These are phyloP conservation scores for Ecytonucleospora hepatopenaei DNA, from an alignment of 371 early-diverging fungal species.

Conservation along the genomic window DNA sequence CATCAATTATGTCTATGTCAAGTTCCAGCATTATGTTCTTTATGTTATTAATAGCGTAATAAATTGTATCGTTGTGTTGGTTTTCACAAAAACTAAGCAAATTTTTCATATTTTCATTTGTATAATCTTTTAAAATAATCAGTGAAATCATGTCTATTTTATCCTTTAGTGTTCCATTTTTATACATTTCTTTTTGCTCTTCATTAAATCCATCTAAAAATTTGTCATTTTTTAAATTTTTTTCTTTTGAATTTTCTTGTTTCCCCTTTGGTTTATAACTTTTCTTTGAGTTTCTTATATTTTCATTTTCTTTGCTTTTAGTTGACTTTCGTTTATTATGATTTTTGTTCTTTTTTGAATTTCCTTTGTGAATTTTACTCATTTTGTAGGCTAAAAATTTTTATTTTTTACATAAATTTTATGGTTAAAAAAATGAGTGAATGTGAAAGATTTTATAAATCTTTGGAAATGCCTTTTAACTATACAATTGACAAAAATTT, in stretches of 20 bases:
- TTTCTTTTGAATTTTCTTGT: not conserved
- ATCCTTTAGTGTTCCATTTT: conserved; percentile 41
- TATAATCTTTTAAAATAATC: conserved; percentile 18
- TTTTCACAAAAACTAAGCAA: conserved; percentile 33
- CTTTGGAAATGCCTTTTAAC: conserved; percentile 4
- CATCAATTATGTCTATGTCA: conserved; percentile 1
- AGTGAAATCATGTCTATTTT: conserved; percentile 35
- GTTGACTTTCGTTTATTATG: not conserved
- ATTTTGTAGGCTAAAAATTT: not conserved
- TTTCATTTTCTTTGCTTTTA: not conserved
- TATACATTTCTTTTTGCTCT: not conserved
- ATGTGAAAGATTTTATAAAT: conserved; percentile 3
- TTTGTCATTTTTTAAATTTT: not conserved
- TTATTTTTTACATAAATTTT: not conserved
- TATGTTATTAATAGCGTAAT: conserved; percentile 29
- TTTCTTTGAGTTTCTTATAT: not conserved
- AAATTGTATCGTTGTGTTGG: conserved; percentile 43
- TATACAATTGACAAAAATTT: conserved; percentile 33
- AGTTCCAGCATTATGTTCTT: conserved; percentile 26
- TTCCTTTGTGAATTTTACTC: not conserved
- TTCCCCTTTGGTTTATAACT: not conserved
- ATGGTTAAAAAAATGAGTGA: not conserved
- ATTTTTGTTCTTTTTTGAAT: not conserved
- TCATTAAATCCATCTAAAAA: not conserved
- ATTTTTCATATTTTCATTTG: conserved; percentile 28